Percentiles rank a stretch among this genome's conserved stretches.
phyloP scores from a whole-genome alignment of 2,329 filamentous ascomycete genomes.

The Diaporthe batatas region DNA sequence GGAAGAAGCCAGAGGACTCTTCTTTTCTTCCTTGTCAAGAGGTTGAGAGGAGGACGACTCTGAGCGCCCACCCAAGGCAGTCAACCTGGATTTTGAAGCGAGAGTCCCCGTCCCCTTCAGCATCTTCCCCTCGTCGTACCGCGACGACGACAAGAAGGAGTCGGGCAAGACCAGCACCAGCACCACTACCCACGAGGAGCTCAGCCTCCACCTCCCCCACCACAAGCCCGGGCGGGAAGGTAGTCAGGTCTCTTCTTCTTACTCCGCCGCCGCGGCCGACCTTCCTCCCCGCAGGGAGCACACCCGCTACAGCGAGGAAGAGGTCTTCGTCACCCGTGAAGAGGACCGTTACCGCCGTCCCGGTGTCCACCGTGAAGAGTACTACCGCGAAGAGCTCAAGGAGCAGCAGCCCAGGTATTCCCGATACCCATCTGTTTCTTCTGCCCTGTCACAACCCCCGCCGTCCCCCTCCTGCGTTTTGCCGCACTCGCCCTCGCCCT shows the following conservation, averaged over 20 bases:
- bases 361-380: slow-evolving; percentile 68
- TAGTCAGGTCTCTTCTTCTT: slow-evolving; percentile 78
- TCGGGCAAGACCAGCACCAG: slow-evolving; percentile 66
- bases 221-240: slow-evolving; percentile 98
- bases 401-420: slow-evolving; percentile 43
- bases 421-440: slow-evolving; percentile 42
- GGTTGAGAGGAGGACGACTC: slow-evolving; percentile 61
- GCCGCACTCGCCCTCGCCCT: background rate
- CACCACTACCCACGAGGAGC: slow-evolving; percentile 81
- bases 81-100: slow-evolving; percentile 99
- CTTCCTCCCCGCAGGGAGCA: slow-evolving; percentile 71
- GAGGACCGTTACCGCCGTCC: slow-evolving; percentile 82
- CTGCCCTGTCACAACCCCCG: background rate
- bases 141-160: slow-evolving; percentile 60
- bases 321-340: slow-evolving; percentile 84
- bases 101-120: slow-evolving; percentile 99
- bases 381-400: slow-evolving; percentile 65
- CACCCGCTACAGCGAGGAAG: slow-evolving; percentile 79
- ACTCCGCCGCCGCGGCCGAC: slow-evolving; percentile 68
- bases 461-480: background rate
- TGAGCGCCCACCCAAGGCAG: slow-evolving; percentile 73
- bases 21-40: slow-evolving; percentile 72
- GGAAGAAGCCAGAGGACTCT: slow-evolving; percentile 62
- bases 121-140: slow-evolving; percentile 99
- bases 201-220: slow-evolving; percentile 81